Conservation (phyloP, 805 yeast species). For the Wickerhamomyces strasburgensis region DNA sequence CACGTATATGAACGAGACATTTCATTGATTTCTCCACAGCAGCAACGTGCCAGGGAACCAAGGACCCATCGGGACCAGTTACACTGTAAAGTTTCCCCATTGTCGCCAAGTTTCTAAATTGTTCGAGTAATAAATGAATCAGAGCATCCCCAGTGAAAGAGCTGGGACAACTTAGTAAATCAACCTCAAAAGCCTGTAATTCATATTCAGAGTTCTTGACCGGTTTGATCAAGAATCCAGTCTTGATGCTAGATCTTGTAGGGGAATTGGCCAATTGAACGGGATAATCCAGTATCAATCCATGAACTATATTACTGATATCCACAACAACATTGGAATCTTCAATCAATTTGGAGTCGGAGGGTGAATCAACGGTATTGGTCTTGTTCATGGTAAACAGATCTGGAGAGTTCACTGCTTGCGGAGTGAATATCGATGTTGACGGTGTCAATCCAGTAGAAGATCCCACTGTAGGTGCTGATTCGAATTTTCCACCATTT, state of each 20-base stretch:
- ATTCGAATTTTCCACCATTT: slow-evolving; percentile 11
- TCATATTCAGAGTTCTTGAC: slow-evolving; percentile 23
- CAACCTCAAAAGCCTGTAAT: slow-evolving; percentile 50
- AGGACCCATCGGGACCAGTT: slow-evolving; percentile 29
- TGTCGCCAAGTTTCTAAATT: slow-evolving; percentile 53
- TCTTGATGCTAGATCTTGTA: slow-evolving; percentile 61
- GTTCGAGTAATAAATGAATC: slow-evolving; percentile 51
- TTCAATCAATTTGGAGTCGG: slow-evolving; percentile 9
- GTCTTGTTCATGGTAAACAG: slow-evolving; percentile 15
- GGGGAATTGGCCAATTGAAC: slow-evolving; percentile 69
- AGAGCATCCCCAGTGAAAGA: slow-evolving; percentile 52
- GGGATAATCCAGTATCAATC: slow-evolving; percentile 52
- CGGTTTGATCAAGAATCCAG: slow-evolving; percentile 59
- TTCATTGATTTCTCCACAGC: slow-evolving; percentile 62
- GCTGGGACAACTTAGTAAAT: slow-evolving; percentile 68
- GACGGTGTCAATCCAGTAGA: slow-evolving; percentile 25
- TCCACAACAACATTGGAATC: slow-evolving; percentile 37
- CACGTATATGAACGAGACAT: slow-evolving; percentile 48
- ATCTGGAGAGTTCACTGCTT: slow-evolving; percentile 25
- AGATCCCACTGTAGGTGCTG: slow-evolving; percentile 24
- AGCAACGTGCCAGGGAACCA: slow-evolving; percentile 70
- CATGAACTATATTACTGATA: slow-evolving; percentile 46
- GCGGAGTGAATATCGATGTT: slow-evolving; percentile 23
- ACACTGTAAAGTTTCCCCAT: slow-evolving; percentile 34
- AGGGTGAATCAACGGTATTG: slow-evolving; percentile 15